These are phyloP conservation scores for cucumber (Cucumis sativus) DNA, from an alignment of 306 rosid genomes.

Conservation along the genomic window DNA sequence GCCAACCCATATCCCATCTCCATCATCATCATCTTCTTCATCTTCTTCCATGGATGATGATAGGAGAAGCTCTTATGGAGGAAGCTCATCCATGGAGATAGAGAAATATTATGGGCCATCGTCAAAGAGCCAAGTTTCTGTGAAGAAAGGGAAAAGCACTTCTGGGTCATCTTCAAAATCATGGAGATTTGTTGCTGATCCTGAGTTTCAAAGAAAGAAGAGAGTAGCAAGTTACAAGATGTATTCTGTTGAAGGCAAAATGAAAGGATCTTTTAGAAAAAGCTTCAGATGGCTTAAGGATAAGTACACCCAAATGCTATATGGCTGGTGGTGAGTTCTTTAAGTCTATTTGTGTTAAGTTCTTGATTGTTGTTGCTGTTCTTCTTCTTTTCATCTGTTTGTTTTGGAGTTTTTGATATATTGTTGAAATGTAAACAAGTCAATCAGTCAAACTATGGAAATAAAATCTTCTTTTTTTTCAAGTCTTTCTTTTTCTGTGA, in stretches of 20 bases:
- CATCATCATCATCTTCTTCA: not conserved
- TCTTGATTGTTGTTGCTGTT: not conserved
- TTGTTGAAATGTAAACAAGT: not conserved
- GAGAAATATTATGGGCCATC: slow-evolving; percentile 49
- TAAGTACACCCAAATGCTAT: slow-evolving; percentile 52
- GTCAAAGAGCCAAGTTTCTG: slow-evolving; percentile 27
- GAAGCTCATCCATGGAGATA: slow-evolving; percentile 47
- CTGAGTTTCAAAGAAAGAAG: slow-evolving; percentile 81
- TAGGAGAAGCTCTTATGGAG: slow-evolving; percentile 46
- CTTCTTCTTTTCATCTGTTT: not conserved
- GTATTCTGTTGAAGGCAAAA: slow-evolving; percentile 77
- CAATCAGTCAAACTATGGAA: not conserved
- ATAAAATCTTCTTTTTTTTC: not conserved
- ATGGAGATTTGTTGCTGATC: slow-evolving; percentile 35
- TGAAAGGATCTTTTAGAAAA: slow-evolving; percentile 76
- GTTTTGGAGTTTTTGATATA: not conserved
- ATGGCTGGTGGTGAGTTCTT: slow-evolving; percentile 47
- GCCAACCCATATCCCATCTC: not conserved
- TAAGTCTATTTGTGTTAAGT: not conserved
- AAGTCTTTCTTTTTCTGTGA: too few species aligned
- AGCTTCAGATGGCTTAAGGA: slow-evolving; percentile 89
- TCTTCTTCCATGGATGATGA: slow-evolving; percentile 43
- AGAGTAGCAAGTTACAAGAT: slow-evolving; percentile 84
- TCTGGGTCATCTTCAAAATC: slow-evolving; percentile 38
- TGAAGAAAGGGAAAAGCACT: slow-evolving; percentile 55